These are phyloP conservation scores for Telopea speciosissima DNA, from an alignment of 177 flowering plant species.

Conservation along the genomic window DNA sequence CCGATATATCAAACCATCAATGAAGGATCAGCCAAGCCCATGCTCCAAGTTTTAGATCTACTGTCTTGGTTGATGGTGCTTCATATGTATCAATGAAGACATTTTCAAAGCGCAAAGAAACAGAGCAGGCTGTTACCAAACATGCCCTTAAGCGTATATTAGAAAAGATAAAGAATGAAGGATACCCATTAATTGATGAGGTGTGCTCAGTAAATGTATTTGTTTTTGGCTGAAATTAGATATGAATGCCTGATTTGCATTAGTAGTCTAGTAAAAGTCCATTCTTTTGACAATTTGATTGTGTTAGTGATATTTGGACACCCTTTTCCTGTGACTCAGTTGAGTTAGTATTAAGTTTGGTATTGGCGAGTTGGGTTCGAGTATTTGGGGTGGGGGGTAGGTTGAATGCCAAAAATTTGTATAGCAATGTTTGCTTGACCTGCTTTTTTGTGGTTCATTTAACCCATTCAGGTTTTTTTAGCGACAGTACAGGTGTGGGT, in stretches of 20 bases:
- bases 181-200: constrained; percentile 32
- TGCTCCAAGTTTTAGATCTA: constrained; percentile 46
- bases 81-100: constrained; percentile 30
- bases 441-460: not conserved
- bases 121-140: constrained; percentile 63
- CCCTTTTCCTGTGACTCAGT: not conserved
- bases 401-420: not conserved
- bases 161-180: constrained; percentile 32
- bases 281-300: not conserved
- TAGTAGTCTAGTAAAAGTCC: not conserved
- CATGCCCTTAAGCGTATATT: constrained; percentile 35
- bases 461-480: not conserved
- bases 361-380: not conserved
- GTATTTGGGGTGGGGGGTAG: not conserved
- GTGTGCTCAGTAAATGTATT: constrained; percentile 21
- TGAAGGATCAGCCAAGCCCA: constrained; percentile 45
- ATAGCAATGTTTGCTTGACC: not conserved
- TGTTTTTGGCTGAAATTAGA: not conserved
- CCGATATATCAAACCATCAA: constrained; percentile 44
- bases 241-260: not conserved
- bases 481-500: not conserved
- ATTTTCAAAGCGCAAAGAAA: constrained; percentile 38
- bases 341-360: not conserved
- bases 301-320: not conserved
- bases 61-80: constrained; percentile 50